Evolutionary conservation across 2,329 filamentous ascomycete genomes (phyloP), one percentile per base, ranked within the genome.

Genomic region (Epichloe uncinata): DNA sequence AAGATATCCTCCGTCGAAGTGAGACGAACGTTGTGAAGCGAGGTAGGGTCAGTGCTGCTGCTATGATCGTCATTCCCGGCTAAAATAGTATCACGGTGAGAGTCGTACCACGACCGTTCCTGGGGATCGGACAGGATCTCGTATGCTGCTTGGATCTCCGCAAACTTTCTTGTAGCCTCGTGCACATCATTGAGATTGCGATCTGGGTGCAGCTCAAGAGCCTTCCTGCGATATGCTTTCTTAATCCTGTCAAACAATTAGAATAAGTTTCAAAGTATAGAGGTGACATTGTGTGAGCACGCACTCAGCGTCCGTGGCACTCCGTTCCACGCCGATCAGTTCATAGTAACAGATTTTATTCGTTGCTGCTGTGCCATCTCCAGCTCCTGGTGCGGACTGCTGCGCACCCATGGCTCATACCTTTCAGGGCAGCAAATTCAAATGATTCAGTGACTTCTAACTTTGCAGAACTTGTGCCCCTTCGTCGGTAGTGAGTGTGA

Each of bases 61-160:
- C 66, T 67, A 30, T 66, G 65, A 34, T 63, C 56, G 49, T 81
- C 78, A 51, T 78, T 74, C 38, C 83, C 84, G 33, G 78, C 77
- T 54, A 97, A 70, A 54, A 97, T 94, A 47, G 85, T 82, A 57
- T 89, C 83, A 53, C 88, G 84, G 63, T 98, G 93, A 3, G 89
- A 89, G 68, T 98, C 91, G 69, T 98, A 98, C 93, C 93, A 98
- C 34, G 90, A 85, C 58, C 93, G 81, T 66, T 98, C 93, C 64
- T 98, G 91, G 11, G 89, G 82, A 64, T 98, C 93, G 2, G 90
- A 95, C 1, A 98, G 78, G n/a, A 98, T 81, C 65, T 97, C 88
- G 64, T 98, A 95, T 44, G 93, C 93, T 36, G 89, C 78, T 65
- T 96, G 91, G 30, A 97, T 77, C 62, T 96, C 89, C 46, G 93